Conservation (phyloP, 2,329 filamentous ascomycete genomes). For the Cercospora janseana region DNA sequence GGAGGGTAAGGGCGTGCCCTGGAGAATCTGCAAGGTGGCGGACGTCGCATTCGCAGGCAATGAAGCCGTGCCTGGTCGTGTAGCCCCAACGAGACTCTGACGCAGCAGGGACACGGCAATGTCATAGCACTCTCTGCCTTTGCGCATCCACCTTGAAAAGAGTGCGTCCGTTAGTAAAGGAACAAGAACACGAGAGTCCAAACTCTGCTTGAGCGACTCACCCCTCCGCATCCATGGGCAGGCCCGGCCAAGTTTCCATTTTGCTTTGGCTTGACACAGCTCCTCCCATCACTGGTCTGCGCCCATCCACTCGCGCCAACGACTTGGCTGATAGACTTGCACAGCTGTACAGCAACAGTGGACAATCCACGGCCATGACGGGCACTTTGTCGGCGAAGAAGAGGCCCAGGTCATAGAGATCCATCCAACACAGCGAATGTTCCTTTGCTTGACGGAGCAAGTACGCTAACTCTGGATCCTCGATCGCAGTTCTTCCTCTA, state of each 20-base stretch:
- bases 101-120: slow-evolving; percentile 38
- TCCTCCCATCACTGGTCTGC: slow-evolving; percentile 52
- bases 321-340: slow-evolving; percentile 63
- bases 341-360: slow-evolving; percentile 54
- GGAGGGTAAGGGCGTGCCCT: slow-evolving; percentile 33
- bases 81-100: slow-evolving; percentile 35
- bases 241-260: slow-evolving; percentile 51
- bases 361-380: slow-evolving; percentile 53
- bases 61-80: slow-evolving; percentile 28
- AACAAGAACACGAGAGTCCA: background rate
- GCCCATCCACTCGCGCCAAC: slow-evolving; percentile 54
- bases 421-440: slow-evolving; percentile 41
- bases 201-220: background rate
- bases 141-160: slow-evolving; percentile 51
- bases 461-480: slow-evolving; percentile 48
- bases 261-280: slow-evolving; percentile 32
- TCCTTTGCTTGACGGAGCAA: slow-evolving; percentile 49
- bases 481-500: slow-evolving; percentile 27
- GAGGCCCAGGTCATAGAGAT: slow-evolving; percentile 55
- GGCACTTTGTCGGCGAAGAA: slow-evolving; percentile 63
- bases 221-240: slow-evolving; percentile 37
- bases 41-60: slow-evolving; percentile 30
- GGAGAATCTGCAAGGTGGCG: slow-evolving; percentile 23
- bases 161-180: background rate
- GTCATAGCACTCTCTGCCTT: slow-evolving; percentile 60